A percentile compares a stretch with the other conserved stretches of the same genome.
Conservation (phyloP, 495 filamentous ascomycete species). For the Aspergillus bertholletiae region DNA sequence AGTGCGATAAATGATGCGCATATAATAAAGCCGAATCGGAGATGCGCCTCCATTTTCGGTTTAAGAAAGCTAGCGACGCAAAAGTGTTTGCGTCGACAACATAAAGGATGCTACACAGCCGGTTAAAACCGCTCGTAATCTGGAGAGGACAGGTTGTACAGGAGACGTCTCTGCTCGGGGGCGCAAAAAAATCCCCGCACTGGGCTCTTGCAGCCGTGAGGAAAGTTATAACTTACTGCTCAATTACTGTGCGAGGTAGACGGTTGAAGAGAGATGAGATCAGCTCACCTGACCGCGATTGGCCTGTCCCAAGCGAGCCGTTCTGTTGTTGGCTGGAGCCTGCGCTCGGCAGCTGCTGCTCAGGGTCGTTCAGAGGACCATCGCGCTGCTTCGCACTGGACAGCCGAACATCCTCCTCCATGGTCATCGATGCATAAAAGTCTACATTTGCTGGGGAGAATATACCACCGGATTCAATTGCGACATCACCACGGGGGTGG, state of each 20-base stretch:
- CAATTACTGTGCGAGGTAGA: constrained; percentile 26
- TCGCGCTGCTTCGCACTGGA: constrained; percentile 14
- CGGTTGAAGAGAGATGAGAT: constrained; percentile 19
- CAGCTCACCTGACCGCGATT: constrained; percentile 5
- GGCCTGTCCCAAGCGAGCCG: not conserved
- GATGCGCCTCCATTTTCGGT: constrained; percentile 69
- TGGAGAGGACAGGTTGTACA: not conserved
- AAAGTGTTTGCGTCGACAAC: constrained; percentile 73
- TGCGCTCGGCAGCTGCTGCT: constrained; percentile 8
- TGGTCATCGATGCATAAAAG: constrained; percentile 15
- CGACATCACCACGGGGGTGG: no score
- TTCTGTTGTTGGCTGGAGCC: constrained; percentile 6
- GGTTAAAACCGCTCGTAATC: constrained; percentile 11
- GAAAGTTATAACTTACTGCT: constrained; percentile 20
- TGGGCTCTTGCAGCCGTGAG: not conserved
- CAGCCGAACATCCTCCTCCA: constrained; percentile 25
- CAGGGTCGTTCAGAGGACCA: constrained; percentile 3
- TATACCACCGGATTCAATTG: constrained; percentile 17
- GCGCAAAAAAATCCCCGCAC: not conserved
- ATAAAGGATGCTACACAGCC: constrained; percentile 63
- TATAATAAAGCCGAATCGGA: constrained; percentile 72
- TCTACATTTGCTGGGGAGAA: constrained; percentile 17
- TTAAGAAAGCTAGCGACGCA: constrained; percentile 78
- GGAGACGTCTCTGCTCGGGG: not conserved
- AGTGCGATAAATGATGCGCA: constrained; percentile 69